Conservation (phyloP, 257 asterid genomes). For the Verbena officinalis region DNA sequence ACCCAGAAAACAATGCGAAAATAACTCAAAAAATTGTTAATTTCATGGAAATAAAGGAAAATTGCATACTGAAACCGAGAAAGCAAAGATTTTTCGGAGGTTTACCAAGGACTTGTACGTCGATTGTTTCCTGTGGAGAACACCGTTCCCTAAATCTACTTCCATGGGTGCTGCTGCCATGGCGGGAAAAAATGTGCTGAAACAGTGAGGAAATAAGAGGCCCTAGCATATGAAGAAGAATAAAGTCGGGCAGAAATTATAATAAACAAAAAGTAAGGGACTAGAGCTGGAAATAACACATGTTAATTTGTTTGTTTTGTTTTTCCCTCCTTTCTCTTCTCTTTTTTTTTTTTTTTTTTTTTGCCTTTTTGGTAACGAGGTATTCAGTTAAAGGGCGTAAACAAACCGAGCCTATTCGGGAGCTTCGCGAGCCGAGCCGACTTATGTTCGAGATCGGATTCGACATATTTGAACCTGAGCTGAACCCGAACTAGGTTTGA, state of each 20-base stretch:
- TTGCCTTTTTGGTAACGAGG: too few species aligned
- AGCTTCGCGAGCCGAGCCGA: too few species aligned
- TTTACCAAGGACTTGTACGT: constrained; percentile 67
- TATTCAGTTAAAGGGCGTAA: too few species aligned
- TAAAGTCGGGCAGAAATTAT: constrained; percentile 22
- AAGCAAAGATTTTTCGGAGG: neutral
- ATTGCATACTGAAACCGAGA: neutral
- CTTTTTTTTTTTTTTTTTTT: too few species aligned
- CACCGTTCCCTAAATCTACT: constrained; percentile 45
- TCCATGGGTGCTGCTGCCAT: constrained; percentile 66
- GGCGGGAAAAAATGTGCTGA: constrained; percentile 62
- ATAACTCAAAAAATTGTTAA: neutral
- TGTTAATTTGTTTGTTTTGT: too few species aligned
- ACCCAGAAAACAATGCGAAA: neutral
- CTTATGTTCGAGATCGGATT: too few species aligned
- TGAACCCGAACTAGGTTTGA: too few species aligned
- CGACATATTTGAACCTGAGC: too few species aligned
- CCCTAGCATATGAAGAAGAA: constrained; percentile 27
- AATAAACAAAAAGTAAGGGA: constrained; percentile 5
- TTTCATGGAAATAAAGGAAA: neutral
- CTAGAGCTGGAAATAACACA: neutral
- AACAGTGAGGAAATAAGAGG: constrained; percentile 10
- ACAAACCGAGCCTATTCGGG: too few species aligned
- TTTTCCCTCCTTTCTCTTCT: too few species aligned
- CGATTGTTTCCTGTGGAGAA: constrained; percentile 66